Base-by-base conservation (phyloP, 495 filamentous ascomycete genomes). In the Xylaria palmicola region DNA sequence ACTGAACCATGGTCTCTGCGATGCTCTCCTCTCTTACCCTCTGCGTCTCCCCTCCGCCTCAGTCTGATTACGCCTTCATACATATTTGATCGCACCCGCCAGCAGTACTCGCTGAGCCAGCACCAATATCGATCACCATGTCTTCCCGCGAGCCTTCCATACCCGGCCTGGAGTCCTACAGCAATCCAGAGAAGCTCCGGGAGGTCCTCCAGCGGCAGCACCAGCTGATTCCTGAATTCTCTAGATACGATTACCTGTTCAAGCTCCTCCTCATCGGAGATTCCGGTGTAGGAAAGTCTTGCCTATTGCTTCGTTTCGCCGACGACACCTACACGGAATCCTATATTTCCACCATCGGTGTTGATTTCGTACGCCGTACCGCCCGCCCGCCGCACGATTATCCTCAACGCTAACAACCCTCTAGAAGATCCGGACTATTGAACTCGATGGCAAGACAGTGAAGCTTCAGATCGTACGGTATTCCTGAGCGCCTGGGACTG, bases 291-390 rank as follows among this genome's bases (percentile, higher is more conserved):
- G 94, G 94, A 87, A 98, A 98, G 89, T 98, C 95, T 70, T 98
- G 95, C 79, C 77, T 98, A 80, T 84, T 98, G 61, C 83, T 98
- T 68, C 92, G 94, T 76, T 98, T 98, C 69, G 94, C 95, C 68
- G 94, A 98, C 76, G 94, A 98, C 73, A 98, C 95, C 73, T 98
- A 98, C 82, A 98, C 94, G n/a, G 95, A 98, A 80, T 95, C 90
- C 76, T 98, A 98, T 78, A 98, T 98, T 80, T 98, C 94, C 59
- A 98, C 94, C 60, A 98, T 98, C 79, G 94, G 94, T 72, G 94
- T 98, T 62, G 94, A 98, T 76, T 98, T 98, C 72, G 93, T 98
- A 88, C 65, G 92, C 76, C 59, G 9, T 24, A 22, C 10, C 10
- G 7, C 15, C 26, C 4, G 36, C 15, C 20, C 50, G 32, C 17